Conservation (phyloP, 805 yeast genomes). For the Yamadazyma kitorensis region DNA sequence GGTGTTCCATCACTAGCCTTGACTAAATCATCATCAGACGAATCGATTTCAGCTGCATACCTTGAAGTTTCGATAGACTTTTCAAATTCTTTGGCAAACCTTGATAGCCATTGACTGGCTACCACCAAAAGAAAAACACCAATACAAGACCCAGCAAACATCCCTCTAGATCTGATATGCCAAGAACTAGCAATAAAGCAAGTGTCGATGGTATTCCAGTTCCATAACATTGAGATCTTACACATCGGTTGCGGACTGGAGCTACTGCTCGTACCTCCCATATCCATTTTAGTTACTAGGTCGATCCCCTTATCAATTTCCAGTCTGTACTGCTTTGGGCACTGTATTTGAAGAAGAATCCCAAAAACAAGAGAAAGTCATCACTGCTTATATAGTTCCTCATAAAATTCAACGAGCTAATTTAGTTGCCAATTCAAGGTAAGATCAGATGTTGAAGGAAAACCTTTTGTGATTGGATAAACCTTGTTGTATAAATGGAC, state of each 20-base stretch:
- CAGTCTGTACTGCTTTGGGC: too few species aligned
- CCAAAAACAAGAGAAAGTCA: too few species aligned
- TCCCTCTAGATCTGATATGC: slow-evolving; percentile 58
- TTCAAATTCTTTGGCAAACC: slow-evolving; percentile 31
- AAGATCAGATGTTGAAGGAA: too few species aligned
- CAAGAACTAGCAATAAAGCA: slow-evolving; percentile 64
- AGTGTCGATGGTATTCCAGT: slow-evolving; percentile 66
- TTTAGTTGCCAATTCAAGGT: too few species aligned
- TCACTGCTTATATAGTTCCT: too few species aligned
- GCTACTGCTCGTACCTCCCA: slow-evolving; percentile 12
- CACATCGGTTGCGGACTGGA: slow-evolving; percentile 14
- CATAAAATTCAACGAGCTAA: too few species aligned
- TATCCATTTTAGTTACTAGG: slow-evolving; percentile 11
- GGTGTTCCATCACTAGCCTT: background rate
- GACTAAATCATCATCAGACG: too few species aligned
- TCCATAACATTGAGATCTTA: slow-evolving; percentile 61
- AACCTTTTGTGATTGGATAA: too few species aligned
- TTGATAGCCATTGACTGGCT: slow-evolving; percentile 55
- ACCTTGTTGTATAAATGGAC: too few species aligned
- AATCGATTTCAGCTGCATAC: background rate
- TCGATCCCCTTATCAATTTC: background rate
- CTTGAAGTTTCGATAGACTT: too few species aligned
- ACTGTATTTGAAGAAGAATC: too few species aligned
- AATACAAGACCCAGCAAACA: slow-evolving; percentile 71
- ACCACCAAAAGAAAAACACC: slow-evolving; percentile 62